Evolutionary conservation across 2,329 filamentous ascomycete species (phyloP), one percentile per base, ranked within the genome.

Genomic region (Botrytis porri): DNA sequence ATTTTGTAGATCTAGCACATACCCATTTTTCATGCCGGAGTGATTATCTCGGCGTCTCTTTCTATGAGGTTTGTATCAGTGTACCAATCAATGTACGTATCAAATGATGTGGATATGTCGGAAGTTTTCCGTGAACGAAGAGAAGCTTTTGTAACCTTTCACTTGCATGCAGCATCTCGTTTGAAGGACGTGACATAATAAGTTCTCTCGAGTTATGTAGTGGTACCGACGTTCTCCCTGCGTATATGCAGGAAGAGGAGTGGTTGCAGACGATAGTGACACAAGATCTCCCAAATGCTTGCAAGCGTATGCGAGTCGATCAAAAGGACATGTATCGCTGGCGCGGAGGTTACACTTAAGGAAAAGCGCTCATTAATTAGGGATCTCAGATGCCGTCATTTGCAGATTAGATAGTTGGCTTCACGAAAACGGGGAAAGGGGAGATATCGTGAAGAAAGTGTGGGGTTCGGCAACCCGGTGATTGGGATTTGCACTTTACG

Each of bases 251-350:
- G 45, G 66, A 22, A 59, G 66, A 41, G n/a, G 39, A 25, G 29
- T 48, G 37, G 51, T 29, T 69, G 51, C 35, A 35, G n/a, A 18
- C n/a, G n/a, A 70, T 57, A 32, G 54, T 70, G 37, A 70, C 32
- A 70, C 54, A 70, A 70, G 67, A 70, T 70, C 67, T 61, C 45
- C 39, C 67, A n/a, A 37, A 70, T 70, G 54, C 67, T 54, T 70
- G 54, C 67, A 70, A 61, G 41, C n/a, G 41, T 62, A 16, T 70
- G 57, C 57, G 66, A 65, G 62, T 51, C 63, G 63, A 51, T 22
- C 20, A n/a, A 65, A 65, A 65, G n/a, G 18, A 43, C 41, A 32
- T 61, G 35, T 8, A 16, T 70, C 32, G 51, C 64, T 39, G 25
- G 41, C 20, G 12, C 37, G 35, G 25, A 39, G 67, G 54, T 61